Base-by-base conservation (phyloP, 495 filamentous ascomycete species). In the Xylaria grammica region DNA sequence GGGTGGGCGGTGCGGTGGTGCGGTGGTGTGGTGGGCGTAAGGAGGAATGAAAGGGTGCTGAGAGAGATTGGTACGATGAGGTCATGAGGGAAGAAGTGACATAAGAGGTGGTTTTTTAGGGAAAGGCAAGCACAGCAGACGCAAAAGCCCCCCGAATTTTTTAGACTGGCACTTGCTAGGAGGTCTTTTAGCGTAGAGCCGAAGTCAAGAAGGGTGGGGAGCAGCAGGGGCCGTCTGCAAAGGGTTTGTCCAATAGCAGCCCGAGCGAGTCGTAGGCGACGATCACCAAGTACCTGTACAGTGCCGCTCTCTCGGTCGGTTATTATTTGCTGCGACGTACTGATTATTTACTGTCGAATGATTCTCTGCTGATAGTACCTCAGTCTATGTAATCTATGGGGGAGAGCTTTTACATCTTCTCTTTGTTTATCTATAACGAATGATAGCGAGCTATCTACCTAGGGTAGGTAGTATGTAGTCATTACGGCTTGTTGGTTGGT, bases 21-120 rank as follows among this genome's bases (percentile, higher is more conserved):
- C 36, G 32, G 29, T 42, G 8, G 40, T 42, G 50, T 52, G 66
- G 46, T 61, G 59, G 49, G 22, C 62, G 63, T 54, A 36, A 57
- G 63, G 53, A 63, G 50, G 62, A 61, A 59, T 55, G 68, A 65
- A 62, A 63, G 71, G 61, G 67, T 70, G 67, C 65, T 67, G 69
- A 66, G 62, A 74, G 67, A 74, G 67, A 65, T 70, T 70, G 72
- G 52, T 65, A 69, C 72, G 72, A 74, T 74, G 72, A 74, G 72
- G 72, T 74, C 72, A 74, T 74, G 72, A 74, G 72, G 72, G 69
- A 74, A 74, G 72, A 74, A 74, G 72, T 74, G 72, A 74, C 72
- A 74, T 74, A 74, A 74, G 72, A 69, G 72, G 67, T 74, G 72
- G 72, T 74, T 74, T 74, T 72, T 70, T 70, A 68, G 71, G 69